phyloP scores from a whole-genome alignment of 257 asterid genomes.

The Solanum sitiens region DNA sequence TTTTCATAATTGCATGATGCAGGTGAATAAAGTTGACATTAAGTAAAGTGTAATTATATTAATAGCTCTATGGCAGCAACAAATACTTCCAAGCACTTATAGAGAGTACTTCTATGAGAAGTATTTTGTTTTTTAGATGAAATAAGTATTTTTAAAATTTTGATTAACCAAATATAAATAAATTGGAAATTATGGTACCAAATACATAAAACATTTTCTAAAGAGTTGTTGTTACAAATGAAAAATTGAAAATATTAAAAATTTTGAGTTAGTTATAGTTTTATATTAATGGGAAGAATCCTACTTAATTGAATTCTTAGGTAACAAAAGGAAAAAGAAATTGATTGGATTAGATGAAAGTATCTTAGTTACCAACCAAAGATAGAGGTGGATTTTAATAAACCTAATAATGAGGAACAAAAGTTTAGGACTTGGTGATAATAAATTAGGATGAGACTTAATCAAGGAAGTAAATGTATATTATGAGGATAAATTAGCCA shows the following conservation, averaged over 20 bases:
- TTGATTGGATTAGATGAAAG: neutral
- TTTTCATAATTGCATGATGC: neutral
- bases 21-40: neutral
- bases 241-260: neutral
- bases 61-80: neutral
- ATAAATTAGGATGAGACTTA: neutral
- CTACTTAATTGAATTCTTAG: neutral
- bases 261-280: neutral
- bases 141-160: neutral
- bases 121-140: neutral
- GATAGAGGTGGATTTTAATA: neutral
- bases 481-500: neutral
- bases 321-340: neutral
- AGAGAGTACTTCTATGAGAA: neutral
- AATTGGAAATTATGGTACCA: neutral
- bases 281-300: neutral
- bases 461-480: neutral
- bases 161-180: neutral
- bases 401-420: neutral
- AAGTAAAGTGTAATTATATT: neutral
- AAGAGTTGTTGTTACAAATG: neutral
- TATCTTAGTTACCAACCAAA: neutral
- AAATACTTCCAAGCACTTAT: neutral
- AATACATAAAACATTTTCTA: neutral
- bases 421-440: neutral